Percentiles rank a stretch among this genome's conserved stretches.
Conservation (phyloP, 352 stramenopile genomes). For the Thalassiosira ordinaria region DNA sequence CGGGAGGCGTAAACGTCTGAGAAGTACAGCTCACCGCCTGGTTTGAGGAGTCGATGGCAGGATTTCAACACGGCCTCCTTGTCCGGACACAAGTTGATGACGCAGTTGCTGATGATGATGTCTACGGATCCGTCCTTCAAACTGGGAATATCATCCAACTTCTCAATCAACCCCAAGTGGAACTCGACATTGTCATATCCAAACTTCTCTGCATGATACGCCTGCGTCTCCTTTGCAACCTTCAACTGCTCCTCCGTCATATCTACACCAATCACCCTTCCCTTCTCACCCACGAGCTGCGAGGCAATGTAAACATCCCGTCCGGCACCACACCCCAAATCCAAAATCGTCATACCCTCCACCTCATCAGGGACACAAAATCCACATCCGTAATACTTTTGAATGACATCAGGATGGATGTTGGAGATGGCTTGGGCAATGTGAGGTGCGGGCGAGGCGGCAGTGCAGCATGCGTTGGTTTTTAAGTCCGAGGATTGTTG, state of each 20-base stretch:
- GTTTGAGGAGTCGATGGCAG: constrained; percentile 87
- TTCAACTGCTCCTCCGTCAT: constrained; percentile 91
- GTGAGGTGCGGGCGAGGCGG: constrained; percentile 58
- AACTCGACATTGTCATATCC: constrained; percentile 90
- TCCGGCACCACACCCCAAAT: constrained; percentile 90
- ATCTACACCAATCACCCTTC: constrained; percentile 90
- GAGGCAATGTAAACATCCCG: constrained; percentile 89
- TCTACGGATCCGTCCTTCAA: constrained; percentile 88
- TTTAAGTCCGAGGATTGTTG: constrained; percentile 80
- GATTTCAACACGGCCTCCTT: constrained; percentile 90
- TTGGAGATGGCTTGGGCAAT: constrained; percentile 85
- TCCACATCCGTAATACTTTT: constrained; percentile 89
- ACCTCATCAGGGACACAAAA: constrained; percentile 86
- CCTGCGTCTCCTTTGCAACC: constrained; percentile 80
- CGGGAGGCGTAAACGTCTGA: constrained; percentile 90
- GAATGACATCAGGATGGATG: constrained; percentile 81
- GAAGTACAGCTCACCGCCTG: constrained; percentile 91
- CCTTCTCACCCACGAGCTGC: constrained; percentile 87
- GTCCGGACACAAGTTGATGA: constrained; percentile 92
- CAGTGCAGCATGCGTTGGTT: constrained; percentile 86
- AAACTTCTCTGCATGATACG: constrained; percentile 88
- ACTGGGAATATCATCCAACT: constrained; percentile 85
- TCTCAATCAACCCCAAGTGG: constrained; percentile 89
- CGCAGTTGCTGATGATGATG: constrained; percentile 92
- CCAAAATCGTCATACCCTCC: constrained; percentile 85